A percentile compares a stretch with the other conserved stretches of the same genome.
Evolutionary conservation across 2,329 filamentous ascomycete genomes (phyloP).

Genomic region (Pseudogymnoascus pannorum): DNA sequence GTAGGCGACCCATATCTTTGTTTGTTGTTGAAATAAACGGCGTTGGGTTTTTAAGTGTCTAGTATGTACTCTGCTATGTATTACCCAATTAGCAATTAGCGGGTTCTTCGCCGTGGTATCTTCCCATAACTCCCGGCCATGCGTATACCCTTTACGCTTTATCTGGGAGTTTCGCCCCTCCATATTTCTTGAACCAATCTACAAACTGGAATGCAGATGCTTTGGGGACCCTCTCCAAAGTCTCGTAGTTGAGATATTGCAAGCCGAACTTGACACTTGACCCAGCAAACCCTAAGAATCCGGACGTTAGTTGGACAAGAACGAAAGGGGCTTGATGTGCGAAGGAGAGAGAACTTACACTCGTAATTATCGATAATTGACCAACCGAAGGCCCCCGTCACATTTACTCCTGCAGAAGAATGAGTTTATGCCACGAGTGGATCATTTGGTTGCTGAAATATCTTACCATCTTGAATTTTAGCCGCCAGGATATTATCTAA

Average conservation of each 20-base stretch:
- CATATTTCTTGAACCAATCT: conserved; percentile 33
- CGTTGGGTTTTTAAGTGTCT: background rate
- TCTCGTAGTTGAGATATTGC: conserved; percentile 37
- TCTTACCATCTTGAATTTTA: conserved; percentile 29
- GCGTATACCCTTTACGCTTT: background rate
- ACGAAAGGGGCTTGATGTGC: background rate
- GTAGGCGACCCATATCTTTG: background rate
- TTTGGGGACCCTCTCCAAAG: conserved; percentile 34
- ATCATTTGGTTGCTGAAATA: background rate
- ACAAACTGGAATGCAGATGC: conserved; percentile 36
- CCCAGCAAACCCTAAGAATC: conserved; percentile 22
- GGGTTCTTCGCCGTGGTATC: background rate
- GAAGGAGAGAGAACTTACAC: conserved; percentile 24
- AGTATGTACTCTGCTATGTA: background rate
- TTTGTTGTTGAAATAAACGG: background rate
- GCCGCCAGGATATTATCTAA: conserved; percentile 34
- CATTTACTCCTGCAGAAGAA: conserved; percentile 26
- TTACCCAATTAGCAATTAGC: background rate
- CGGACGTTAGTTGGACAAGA: background rate
- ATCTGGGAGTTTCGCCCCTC: background rate
- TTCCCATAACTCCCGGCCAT: background rate
- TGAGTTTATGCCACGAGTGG: background rate
- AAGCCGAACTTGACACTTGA: conserved; percentile 32
- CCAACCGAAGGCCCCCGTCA: conserved; percentile 37
- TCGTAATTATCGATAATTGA: conserved; percentile 36